Evolutionary conservation across 1,139 yeast species (phyloP).

Genomic region (Hyphopichia wangnamkhiaoensis): DNA sequence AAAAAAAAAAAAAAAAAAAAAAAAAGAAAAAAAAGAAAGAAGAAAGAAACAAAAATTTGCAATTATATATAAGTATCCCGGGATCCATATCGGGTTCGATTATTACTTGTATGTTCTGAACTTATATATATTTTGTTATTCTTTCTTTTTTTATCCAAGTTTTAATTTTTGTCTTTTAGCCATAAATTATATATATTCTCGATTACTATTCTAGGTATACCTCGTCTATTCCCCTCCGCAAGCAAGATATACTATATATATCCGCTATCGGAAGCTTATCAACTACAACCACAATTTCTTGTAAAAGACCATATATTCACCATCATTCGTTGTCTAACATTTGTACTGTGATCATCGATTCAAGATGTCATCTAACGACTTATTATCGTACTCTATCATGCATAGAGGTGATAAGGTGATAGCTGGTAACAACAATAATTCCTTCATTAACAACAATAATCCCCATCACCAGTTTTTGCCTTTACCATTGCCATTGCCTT

Average conservation of each 20-base stretch:
- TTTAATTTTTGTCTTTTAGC: not conserved
- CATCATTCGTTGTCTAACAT: not conserved
- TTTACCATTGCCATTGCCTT: conserved; percentile 4
- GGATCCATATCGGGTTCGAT: conserved; percentile 1
- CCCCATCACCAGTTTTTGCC: not conserved
- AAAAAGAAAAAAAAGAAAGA: not conserved
- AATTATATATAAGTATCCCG: conserved; percentile 1
- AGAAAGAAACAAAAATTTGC: conserved; percentile 1
- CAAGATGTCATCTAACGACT: conserved; percentile 28
- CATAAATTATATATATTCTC: not conserved
- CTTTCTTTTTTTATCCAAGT: no score
- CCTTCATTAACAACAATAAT: not conserved
- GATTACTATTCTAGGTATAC: no score
- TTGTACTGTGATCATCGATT: not conserved
- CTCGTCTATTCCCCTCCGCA: not conserved
- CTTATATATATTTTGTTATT: not conserved
- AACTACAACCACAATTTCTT: not conserved
- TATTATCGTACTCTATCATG: conserved; percentile 39
- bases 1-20: conserved; percentile 1
- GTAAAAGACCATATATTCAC: not conserved
- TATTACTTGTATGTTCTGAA: not conserved
- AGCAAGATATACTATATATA: not conserved
- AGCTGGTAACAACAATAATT: not conserved
- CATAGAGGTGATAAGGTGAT: conserved; percentile 18
- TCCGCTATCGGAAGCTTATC: not conserved